phyloP scores from a whole-genome alignment of 164 flowering plant genomes.

The Vitis rotundifolia region DNA sequence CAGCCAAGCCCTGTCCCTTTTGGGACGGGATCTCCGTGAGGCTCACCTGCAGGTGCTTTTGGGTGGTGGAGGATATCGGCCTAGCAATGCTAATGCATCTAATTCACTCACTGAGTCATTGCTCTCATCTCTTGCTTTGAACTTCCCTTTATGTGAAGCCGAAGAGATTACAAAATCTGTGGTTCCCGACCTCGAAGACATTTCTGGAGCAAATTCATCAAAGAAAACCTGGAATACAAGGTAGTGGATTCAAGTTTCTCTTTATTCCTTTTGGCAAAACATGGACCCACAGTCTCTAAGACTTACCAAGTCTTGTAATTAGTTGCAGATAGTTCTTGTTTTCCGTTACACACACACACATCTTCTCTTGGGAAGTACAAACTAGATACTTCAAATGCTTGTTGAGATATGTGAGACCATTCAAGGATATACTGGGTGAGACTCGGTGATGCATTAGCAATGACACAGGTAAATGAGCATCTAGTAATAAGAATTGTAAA shows the following conservation, averaged over 20 bases:
- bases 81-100: conserved; percentile 42
- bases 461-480: neutral
- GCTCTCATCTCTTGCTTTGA: conserved; percentile 54
- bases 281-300: too few relatives aligned
- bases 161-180: conserved; percentile 61
- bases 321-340: neutral
- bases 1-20: conserved; percentile 55
- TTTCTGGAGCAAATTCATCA: conserved; percentile 30
- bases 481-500: neutral
- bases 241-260: conserved; percentile 22
- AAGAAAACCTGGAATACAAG: conserved; percentile 51
- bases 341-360: neutral
- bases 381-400: neutral
- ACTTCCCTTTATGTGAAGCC: conserved; percentile 48
- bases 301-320: neutral
- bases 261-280: neutral
- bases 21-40: conserved; percentile 69
- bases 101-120: conserved; percentile 47
- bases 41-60: conserved; percentile 69
- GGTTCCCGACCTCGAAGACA: conserved; percentile 42
- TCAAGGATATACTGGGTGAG: neutral
- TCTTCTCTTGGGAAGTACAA: neutral
- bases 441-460: neutral
- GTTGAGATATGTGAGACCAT: neutral
- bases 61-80: conserved; percentile 58